phyloP scores from a whole-genome alignment of 345 rosid genomes.

The Populus euphratica region DNA sequence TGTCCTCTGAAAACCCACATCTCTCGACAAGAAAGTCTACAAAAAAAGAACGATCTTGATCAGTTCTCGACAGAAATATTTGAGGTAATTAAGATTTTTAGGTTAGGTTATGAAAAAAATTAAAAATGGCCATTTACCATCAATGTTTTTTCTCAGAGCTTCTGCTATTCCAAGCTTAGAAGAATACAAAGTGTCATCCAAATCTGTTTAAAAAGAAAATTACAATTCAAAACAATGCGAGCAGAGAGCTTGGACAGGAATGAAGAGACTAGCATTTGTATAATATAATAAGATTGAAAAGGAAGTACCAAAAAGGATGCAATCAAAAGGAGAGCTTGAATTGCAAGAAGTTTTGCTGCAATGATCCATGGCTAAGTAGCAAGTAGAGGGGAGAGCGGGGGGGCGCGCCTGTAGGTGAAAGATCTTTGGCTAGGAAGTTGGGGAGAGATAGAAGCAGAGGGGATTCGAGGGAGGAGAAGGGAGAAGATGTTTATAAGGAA shows the following conservation, averaged over 20 bases:
- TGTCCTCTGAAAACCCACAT: conserved; percentile 53
- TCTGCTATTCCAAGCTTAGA: conserved; percentile 61
- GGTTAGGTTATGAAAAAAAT: not conserved
- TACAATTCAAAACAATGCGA: not conserved
- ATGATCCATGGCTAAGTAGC: conserved; percentile 27
- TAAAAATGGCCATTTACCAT: conserved; percentile 36
- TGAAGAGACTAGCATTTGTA: not conserved
- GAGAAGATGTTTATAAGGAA: conserved; percentile 17
- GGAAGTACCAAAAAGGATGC: conserved; percentile 66
- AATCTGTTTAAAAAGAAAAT: conserved; percentile 42
- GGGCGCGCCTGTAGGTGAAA: not conserved
- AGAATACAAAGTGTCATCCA: conserved; percentile 94
- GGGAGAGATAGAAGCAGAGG: not conserved
- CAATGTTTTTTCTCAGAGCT: conserved; percentile 71
- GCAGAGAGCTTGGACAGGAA: not conserved
- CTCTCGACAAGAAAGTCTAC: conserved; percentile 72
- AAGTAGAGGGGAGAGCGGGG: not conserved
- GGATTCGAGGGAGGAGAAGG: not conserved
- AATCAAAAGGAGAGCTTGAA: conserved; percentile 49
- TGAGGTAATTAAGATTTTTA: not conserved
- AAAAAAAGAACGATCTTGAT: not conserved
- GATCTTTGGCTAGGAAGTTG: not conserved
- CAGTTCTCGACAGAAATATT: not conserved
- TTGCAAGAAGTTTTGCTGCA: conserved; percentile 21
- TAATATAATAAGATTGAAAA: not conserved